A percentile compares a stretch with the other conserved stretches of the same genome.
These are phyloP conservation scores for Colletotrichum lentis DNA, from an alignment of 2,329 filamentous ascomycete genomes.

Conservation along the genomic window DNA sequence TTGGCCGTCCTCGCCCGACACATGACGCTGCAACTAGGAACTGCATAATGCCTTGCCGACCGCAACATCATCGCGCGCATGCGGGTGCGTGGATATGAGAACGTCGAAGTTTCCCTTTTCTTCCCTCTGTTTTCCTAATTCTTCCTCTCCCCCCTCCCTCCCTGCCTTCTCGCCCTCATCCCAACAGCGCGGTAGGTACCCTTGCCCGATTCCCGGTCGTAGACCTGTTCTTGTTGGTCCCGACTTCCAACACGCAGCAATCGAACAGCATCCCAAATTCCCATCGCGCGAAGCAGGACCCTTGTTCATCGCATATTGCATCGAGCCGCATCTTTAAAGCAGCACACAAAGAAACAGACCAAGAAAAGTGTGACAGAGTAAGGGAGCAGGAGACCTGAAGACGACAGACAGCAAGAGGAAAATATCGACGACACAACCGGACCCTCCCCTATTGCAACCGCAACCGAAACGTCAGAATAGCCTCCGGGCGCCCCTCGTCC, in stretches of 20 bases:
- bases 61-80: constrained; percentile 14
- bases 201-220: constrained; percentile 9
- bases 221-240: constrained; percentile 6
- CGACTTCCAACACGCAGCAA: constrained; percentile 13
- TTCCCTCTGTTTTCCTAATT: constrained; percentile 22
- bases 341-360: background rate
- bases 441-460: constrained; percentile 46
- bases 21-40: constrained; percentile 1
- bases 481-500: constrained; percentile 48
- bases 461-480: constrained; percentile 50
- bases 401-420: too few species aligned
- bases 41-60: constrained; percentile 2
- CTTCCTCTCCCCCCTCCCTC: background rate
- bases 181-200: constrained; percentile 34
- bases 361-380: background rate
- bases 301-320: constrained; percentile 16
- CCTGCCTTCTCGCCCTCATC: background rate
- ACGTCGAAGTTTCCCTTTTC: constrained; percentile 16
- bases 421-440: constrained; percentile 5
- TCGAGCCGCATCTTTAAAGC: constrained; percentile 18
- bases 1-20: constrained; percentile 12
- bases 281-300: background rate
- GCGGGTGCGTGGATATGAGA: constrained; percentile 26
- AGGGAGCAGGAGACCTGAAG: background rate
- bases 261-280: background rate